These are phyloP conservation scores for Leptographium radiaticola DNA, from an alignment of 2,329 filamentous ascomycete genomes.

Conservation along the genomic window DNA sequence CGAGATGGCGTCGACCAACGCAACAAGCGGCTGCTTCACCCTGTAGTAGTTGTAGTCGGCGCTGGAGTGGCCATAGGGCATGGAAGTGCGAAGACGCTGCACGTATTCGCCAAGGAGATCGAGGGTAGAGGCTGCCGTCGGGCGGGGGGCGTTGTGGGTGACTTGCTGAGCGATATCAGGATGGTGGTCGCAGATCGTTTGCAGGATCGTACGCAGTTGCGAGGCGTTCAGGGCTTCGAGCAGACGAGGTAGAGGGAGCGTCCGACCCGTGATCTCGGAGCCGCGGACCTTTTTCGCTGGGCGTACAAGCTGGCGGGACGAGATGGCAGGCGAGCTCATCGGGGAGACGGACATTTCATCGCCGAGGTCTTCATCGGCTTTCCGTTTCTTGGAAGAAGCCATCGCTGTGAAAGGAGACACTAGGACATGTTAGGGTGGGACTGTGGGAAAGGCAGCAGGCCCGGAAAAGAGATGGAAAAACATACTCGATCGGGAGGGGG, in stretches of 20 bases:
- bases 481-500: conserved; percentile 43
- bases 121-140: conserved; percentile 68
- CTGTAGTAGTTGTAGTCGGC: conserved; percentile 94
- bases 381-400: conserved; percentile 57
- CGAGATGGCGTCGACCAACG: conserved; percentile 76
- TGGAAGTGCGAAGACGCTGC: conserved; percentile 59
- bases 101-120: conserved; percentile 75
- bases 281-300: conserved; percentile 50
- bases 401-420: conserved; percentile 41
- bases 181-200: conserved; percentile 80
- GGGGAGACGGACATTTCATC: conserved; percentile 91
- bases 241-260: conserved; percentile 52
- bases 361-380: conserved; percentile 69
- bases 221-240: conserved; percentile 84
- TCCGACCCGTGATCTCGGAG: conserved; percentile 51
- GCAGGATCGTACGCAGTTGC: conserved; percentile 74
- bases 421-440: conserved; percentile 11
- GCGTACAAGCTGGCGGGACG: conserved; percentile 53
- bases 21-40: conserved; percentile 65
- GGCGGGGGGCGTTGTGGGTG: conserved; percentile 70
- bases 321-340: conserved; percentile 63
- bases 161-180: conserved; percentile 79
- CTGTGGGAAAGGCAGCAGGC: not conserved
- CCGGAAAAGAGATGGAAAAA: conserved; percentile 10
- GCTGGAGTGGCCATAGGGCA: conserved; percentile 73